Evolutionary conservation across 768 basidiomycete genomes (phyloP).

Genomic region (Austroboletus festivus): DNA sequence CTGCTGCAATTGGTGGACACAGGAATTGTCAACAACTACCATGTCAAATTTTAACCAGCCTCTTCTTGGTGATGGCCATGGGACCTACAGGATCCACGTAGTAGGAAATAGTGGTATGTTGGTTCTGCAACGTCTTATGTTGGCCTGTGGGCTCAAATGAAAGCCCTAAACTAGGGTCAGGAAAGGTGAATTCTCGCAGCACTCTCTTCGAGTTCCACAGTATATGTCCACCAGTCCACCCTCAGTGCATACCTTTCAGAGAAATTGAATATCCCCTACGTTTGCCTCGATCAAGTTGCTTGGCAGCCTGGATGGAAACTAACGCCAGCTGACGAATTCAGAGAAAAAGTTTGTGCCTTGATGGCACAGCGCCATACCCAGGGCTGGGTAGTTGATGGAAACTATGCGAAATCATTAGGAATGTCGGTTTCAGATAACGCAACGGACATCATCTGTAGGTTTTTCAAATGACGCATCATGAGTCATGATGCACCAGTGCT

Average conservation of each 20-base stretch:
- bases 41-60: slow-evolving; percentile 13
- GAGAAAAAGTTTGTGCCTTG: slow-evolving; percentile 18
- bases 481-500: neutral
- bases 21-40: neutral
- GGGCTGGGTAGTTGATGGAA: slow-evolving; percentile 58
- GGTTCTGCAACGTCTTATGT: neutral
- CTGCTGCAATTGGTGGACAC: no score
- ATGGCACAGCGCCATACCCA: slow-evolving; percentile 27
- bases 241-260: slow-evolving; percentile 42
- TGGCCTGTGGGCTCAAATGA: neutral
- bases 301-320: slow-evolving; percentile 51
- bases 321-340: slow-evolving; percentile 28
- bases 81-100: slow-evolving; percentile 45
- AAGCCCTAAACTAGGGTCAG: slow-evolving; percentile 29
- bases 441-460: slow-evolving; percentile 55
- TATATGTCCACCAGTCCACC: slow-evolving; percentile 39
- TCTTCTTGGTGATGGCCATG: slow-evolving; percentile 43
- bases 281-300: slow-evolving; percentile 45
- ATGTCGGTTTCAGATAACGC: slow-evolving; percentile 35
- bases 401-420: slow-evolving; percentile 33
- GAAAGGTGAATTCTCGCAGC: slow-evolving; percentile 36
- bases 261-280: slow-evolving; percentile 43
- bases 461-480: neutral
- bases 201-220: neutral
- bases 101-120: slow-evolving; percentile 52